A percentile compares a stretch with the other conserved stretches of the same genome.
Evolutionary conservation across 2,329 filamentous ascomycete species (phyloP).

Genomic region (Pyrenophora tritici-repentis): DNA sequence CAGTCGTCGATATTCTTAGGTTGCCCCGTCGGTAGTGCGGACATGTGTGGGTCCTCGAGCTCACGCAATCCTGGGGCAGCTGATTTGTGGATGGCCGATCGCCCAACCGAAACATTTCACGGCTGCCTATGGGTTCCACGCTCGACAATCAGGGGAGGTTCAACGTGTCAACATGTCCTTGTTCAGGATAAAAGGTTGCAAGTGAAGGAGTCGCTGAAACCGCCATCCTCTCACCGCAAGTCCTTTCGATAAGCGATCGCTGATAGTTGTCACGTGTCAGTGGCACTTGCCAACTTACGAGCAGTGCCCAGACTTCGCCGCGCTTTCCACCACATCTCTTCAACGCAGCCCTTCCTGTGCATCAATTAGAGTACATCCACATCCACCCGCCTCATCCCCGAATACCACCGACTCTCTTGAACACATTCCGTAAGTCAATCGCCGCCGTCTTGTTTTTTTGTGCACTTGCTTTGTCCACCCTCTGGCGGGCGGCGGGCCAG

Average conservation of each 20-base stretch:
- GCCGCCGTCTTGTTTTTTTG: constrained; percentile 17
- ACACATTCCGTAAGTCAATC: constrained; percentile 43
- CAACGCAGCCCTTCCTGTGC: constrained; percentile 47
- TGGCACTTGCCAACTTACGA: constrained; percentile 31
- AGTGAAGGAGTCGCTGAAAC: constrained; percentile 4
- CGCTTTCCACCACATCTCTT: constrained; percentile 41
- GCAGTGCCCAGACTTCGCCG: constrained; percentile 35
- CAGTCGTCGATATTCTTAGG: constrained; percentile 1
- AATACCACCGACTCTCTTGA: constrained; percentile 44
- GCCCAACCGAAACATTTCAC: constrained; percentile 20
- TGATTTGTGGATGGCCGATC: constrained; percentile 18
- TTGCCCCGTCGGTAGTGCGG: constrained; percentile 14
- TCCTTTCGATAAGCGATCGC: constrained; percentile 30
- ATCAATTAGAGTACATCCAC: constrained; percentile 48
- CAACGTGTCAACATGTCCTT: constrained; percentile 41
- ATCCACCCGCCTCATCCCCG: constrained; percentile 43
- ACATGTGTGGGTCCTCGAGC: constrained; percentile 27
- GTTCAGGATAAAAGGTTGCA: constrained; percentile 21
- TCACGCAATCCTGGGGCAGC: constrained; percentile 33
- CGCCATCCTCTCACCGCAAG: constrained; percentile 24
- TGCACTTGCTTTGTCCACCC: constrained; percentile 21
- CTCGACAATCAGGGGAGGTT: constrained; percentile 21
- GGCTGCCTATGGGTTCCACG: constrained; percentile 37
- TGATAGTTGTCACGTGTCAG: constrained; percentile 39
- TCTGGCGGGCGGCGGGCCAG: constrained; percentile 18